Conservation (phyloP, 805 yeast genomes). For the Hyphopichia homilentoma region DNA sequence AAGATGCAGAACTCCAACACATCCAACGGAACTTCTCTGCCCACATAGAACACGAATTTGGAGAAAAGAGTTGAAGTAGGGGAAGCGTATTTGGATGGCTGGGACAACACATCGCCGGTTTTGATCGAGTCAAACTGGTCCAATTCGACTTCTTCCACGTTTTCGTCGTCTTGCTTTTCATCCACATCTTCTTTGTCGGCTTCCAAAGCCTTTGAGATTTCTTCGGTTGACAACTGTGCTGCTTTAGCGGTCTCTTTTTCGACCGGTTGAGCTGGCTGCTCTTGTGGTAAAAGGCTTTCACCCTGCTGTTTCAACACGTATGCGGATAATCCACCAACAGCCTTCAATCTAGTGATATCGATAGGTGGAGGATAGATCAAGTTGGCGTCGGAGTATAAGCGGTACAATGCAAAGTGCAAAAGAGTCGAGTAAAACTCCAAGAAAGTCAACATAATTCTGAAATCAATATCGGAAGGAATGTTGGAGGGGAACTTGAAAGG, state of each 20-base stretch:
- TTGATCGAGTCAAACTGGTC: slow-evolving; percentile 69
- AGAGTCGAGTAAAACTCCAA: slow-evolving; percentile 93
- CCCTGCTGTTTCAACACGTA: slow-evolving; percentile 55
- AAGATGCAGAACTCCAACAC: slow-evolving; percentile 82
- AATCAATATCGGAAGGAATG: slow-evolving; percentile 91
- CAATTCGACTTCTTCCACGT: slow-evolving; percentile 33
- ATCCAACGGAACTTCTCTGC: slow-evolving; percentile 94
- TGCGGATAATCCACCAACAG: slow-evolving; percentile 85
- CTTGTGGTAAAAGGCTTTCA: slow-evolving; percentile 33
- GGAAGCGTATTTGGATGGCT: slow-evolving; percentile 54
- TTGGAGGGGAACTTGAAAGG: slow-evolving; percentile 97
- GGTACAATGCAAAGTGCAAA: slow-evolving; percentile 80
- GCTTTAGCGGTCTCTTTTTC: slow-evolving; percentile 14
- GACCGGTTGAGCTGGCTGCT: slow-evolving; percentile 1
- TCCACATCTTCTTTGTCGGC: slow-evolving; percentile 33
- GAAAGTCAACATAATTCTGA: slow-evolving; percentile 94
- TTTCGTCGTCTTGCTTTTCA: slow-evolving; percentile 12
- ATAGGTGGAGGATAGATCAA: slow-evolving; percentile 90
- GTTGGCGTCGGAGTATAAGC: slow-evolving; percentile 79
- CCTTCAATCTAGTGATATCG: slow-evolving; percentile 66
- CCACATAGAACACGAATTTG: slow-evolving; percentile 76
- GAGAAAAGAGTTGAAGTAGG: slow-evolving; percentile 66
- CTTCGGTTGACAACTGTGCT: slow-evolving; percentile 33
- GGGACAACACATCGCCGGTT: slow-evolving; percentile 67
- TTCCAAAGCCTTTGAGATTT: slow-evolving; percentile 48